A percentile compares a stretch with the other conserved stretches of the same genome.
phyloP scores from a whole-genome alignment of 352 stramenopile species.

The Globisporangium rhizosaccharum region DNA sequence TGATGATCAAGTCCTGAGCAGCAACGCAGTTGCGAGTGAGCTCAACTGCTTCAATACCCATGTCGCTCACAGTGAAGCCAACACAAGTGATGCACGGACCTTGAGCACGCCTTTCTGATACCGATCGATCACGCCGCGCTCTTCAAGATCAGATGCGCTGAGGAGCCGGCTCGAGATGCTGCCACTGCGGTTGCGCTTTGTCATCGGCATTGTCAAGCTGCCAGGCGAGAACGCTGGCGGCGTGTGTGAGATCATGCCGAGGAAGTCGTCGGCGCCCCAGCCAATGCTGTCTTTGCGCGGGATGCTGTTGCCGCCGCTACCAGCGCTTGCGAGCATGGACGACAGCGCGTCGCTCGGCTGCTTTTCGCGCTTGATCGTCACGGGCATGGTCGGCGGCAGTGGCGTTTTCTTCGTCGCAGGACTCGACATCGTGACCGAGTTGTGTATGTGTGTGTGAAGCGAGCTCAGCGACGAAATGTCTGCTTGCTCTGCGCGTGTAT shows the following conservation, averaged over 20 bases:
- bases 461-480: background rate
- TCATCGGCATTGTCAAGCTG: constrained; percentile 85
- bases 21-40: background rate
- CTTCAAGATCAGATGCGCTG: constrained; percentile 87
- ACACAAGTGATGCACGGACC: constrained; percentile 19
- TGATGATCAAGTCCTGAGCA: constrained; percentile 86
- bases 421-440: constrained; percentile 11
- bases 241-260: constrained; percentile 87
- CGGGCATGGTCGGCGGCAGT: constrained; percentile 55
- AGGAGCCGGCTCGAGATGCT: constrained; percentile 82
- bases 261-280: constrained; percentile 79
- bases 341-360: constrained; percentile 16
- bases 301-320: constrained; percentile 28
- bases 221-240: constrained; percentile 88
- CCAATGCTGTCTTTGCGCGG: constrained; percentile 79
- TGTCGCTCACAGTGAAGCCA: background rate
- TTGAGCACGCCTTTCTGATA: constrained; percentile 90
- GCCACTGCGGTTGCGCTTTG: constrained; percentile 76
- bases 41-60: background rate
- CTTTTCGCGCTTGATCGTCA: constrained; percentile 70
- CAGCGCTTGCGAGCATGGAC: constrained; percentile 24
- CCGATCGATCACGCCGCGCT: constrained; percentile 86
- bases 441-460: constrained; percentile 1
- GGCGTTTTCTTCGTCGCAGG: constrained; percentile 32
- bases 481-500: background rate